Base-by-base conservation (phyloP, 2,329 filamentous ascomycete genomes). In the Aspergillus floridensis region DNA sequence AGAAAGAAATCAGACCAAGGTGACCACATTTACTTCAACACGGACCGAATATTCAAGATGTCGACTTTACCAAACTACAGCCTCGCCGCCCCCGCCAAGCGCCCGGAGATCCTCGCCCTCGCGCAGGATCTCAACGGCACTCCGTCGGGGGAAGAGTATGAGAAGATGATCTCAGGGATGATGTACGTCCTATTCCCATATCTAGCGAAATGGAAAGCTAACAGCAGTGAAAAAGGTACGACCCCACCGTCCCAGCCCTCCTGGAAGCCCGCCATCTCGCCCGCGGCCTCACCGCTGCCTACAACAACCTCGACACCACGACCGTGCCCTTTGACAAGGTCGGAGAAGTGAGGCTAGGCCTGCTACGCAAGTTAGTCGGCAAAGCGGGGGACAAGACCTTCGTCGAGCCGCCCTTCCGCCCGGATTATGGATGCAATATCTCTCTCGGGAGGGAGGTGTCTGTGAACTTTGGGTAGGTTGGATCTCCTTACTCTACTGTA, bases 391-490 rank as follows among this genome's bases (percentile, higher is more conserved):
- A 60, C 24, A 58, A 57, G n/a, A 47, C 59, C 8, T 61, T 60
- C 10, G 59, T 69, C 29, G 63, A 69, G 19, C 58, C 65, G 47
- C 64, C 67, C 0, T 52, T 68, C 12, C 55, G 59, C 16, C 65
- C 67, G 5, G 65, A 68, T 32, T 68, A 68, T 16, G 65, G 67
- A 8, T 69, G 66, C 38, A 67, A 66, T 59, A 57, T 67, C 29
- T 64, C 53, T 12, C 51, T 66, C 41, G 66, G 60, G 3, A 58
- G 61, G 10, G 32, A 38, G 5, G 64, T 66, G 16, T 68, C 65
- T 38, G 64, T 63, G 19, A 66, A 68, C 12, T 68, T 68, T 44
- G 38, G 38, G 38, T 44, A 44, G 1, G 16, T 57, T 60, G 26
- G 26, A 21, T 10, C n/a, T 21, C 10, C 48, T 11, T 19, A 22